Evolutionary conservation across 129 eudicot species (phyloP), one percentile per base, ranked within the genome.

Genomic region (Glebionis coronaria): DNA sequence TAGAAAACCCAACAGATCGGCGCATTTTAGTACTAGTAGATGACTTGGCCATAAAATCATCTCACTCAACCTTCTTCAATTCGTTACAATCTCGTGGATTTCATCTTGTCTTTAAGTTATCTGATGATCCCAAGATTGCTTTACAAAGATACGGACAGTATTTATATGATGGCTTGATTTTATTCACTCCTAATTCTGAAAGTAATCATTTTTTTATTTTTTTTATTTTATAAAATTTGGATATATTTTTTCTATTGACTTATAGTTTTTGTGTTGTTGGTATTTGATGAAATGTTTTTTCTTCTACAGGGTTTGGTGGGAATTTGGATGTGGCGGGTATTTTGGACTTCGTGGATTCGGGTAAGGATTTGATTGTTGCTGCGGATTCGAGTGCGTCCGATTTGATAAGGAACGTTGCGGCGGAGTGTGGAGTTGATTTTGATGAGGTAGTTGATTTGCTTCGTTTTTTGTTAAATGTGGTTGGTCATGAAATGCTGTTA

Each of bases 351-450:
- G 98, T 84, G 47, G 98, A 91, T 70, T 88, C 98, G 3, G 96
- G 96, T 21, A 86, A 81, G 40, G 98, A 91, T 75, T 76, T 91
- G 91, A 85, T 91, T 61, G 72, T 91, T 56, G 91, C 95, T 4
- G 96, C 93, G 3, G 98, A 91, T 88, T 80, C 78, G 14, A 81
- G 61, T 68, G 90, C 96, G 13, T 91, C 98, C 23, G 96, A 91
- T 83, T 75, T 83, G 82, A 91, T 91, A 64, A 86, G 98, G 66
- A 87, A 80, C 54, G 82, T 91, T 65, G 97, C 94, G 2, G 81
- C 88, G 15, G 98, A 91, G 73, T 85, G 96, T 54, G 98, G 96
- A 21, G 94, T 85, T 29, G 91, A 88, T 78, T 91, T 91, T 45
- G 98, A 91, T 73, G 98, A 91, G 84, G 98, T 82, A 46, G 31